phyloP scores from a whole-genome alignment of 345 rosid species.

The Brassica rapa region DNA sequence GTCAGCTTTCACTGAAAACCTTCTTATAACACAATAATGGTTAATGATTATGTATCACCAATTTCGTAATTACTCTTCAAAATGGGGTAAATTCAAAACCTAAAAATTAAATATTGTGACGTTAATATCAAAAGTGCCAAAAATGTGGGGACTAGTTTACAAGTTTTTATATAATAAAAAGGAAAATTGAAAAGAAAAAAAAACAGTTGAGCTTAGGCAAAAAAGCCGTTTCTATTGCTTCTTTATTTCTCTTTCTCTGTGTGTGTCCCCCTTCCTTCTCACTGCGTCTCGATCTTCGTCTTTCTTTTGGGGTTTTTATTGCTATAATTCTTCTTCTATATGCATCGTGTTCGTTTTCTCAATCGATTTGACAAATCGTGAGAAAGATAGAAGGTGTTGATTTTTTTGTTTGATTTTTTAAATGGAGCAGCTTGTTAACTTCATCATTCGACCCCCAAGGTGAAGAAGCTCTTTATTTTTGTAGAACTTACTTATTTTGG shows the following conservation, averaged over 20 bases:
- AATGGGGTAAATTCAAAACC: neutral
- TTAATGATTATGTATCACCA: conserved; percentile 24
- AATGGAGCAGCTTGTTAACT: conserved; percentile 68
- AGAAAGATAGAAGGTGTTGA: conserved; percentile 7
- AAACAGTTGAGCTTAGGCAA: conserved; percentile 20
- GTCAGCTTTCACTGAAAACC: conserved; percentile 41
- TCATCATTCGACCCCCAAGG: conserved; percentile 97
- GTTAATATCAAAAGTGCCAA: conserved; percentile 26
- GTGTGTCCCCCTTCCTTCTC: conserved; percentile 16
- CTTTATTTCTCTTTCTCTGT: neutral
- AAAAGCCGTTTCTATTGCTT: conserved; percentile 35
- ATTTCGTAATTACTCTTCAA: neutral
- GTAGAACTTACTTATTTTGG: neutral
- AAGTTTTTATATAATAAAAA: neutral
- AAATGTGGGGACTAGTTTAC: conserved; percentile 31
- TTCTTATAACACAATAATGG: conserved; percentile 14
- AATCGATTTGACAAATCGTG: neutral
- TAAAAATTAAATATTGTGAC: conserved; percentile 9
- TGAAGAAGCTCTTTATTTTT: conserved; percentile 26
- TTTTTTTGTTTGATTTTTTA: neutral
- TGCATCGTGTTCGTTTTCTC: neutral
- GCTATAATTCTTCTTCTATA: neutral
- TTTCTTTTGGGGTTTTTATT: neutral
- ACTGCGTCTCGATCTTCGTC: conserved; percentile 20
- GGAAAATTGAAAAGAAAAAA: neutral